phyloP scores from a whole-genome alignment of 2,329 filamentous ascomycete species.

The Blastomyces gilchristii region DNA sequence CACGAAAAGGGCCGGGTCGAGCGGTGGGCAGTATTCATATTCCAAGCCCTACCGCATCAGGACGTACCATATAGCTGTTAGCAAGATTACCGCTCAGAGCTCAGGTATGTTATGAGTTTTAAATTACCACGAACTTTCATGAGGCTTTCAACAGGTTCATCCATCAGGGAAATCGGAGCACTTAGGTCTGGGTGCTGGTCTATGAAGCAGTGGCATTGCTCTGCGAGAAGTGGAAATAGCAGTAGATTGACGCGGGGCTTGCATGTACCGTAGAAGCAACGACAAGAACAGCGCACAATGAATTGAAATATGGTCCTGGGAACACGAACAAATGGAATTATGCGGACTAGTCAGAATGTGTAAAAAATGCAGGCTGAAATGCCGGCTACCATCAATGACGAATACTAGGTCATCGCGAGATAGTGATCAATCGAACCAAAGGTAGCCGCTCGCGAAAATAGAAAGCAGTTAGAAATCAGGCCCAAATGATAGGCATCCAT shows the following conservation, averaged over 20 bases:
- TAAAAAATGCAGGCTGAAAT: too few relatives aligned
- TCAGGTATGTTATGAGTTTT: not conserved
- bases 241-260: not conserved
- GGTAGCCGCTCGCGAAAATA: too few relatives aligned
- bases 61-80: not conserved
- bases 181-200: not conserved
- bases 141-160: constrained; percentile 6
- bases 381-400: too few relatives aligned
- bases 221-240: not conserved
- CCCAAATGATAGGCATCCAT: too few relatives aligned
- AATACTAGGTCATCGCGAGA: too few relatives aligned
- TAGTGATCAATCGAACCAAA: too few relatives aligned
- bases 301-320: not conserved
- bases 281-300: not conserved
- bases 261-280: not conserved
- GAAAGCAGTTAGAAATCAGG: too few relatives aligned
- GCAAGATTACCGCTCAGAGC: not conserved
- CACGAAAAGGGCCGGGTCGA: constrained; percentile 69
- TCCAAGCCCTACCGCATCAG: constrained; percentile 34
- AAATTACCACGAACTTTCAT: not conserved
- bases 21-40: constrained; percentile 60
- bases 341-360: too few relatives aligned
- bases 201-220: constrained; percentile 5
- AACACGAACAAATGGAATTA: not conserved
- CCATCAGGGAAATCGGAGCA: constrained; percentile 5